A percentile compares a stretch with the other conserved stretches of the same genome.
These are phyloP conservation scores for Pulchroboletus neoregius DNA, from an alignment of 1,284 basidiomycete genomes.

Conservation along the genomic window DNA sequence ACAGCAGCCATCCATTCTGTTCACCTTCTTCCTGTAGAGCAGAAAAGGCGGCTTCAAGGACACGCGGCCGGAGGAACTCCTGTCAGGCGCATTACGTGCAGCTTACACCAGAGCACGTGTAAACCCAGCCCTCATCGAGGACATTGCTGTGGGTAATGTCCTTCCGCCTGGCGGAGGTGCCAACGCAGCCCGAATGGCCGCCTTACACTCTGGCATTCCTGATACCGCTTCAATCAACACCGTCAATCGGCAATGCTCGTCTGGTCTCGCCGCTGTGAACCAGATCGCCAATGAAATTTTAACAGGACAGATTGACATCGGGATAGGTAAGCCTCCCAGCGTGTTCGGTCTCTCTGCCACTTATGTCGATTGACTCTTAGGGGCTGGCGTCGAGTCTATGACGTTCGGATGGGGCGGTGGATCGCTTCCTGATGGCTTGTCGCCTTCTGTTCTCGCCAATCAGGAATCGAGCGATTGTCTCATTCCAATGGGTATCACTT, in stretches of 20 bases:
- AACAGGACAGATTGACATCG: constrained; percentile 85
- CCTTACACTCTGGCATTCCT: constrained; percentile 89
- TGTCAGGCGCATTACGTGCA: constrained; percentile 78
- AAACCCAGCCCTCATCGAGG: constrained; percentile 82
- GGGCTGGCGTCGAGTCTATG: constrained; percentile 96
- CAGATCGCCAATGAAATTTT: constrained; percentile 90
- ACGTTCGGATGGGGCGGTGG: constrained; percentile 78
- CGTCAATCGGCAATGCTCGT: constrained; percentile 94
- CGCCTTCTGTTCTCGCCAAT: constrained; percentile 75
- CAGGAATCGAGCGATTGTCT: constrained; percentile 89
- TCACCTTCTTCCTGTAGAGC: constrained; percentile 42
- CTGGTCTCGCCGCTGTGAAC: constrained; percentile 84
- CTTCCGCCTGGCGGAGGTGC: constrained; percentile 92
- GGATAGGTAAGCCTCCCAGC: constrained; percentile 63
- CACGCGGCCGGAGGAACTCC: constrained; percentile 85
- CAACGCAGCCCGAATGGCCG: constrained; percentile 89
- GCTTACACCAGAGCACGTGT: constrained; percentile 64
- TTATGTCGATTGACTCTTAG: constrained; percentile 37
- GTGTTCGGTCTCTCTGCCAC: not conserved
- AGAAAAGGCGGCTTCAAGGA: constrained; percentile 96
- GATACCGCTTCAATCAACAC: constrained; percentile 79
- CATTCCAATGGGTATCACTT: constrained; percentile 95
- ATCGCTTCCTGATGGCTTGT: constrained; percentile 71
- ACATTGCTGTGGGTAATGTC: constrained; percentile 91
- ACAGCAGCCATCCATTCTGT: not conserved